Evolutionary conservation across 1,284 basidiomycete genomes (phyloP).

Genomic region (Ganoderma lucidum): DNA sequence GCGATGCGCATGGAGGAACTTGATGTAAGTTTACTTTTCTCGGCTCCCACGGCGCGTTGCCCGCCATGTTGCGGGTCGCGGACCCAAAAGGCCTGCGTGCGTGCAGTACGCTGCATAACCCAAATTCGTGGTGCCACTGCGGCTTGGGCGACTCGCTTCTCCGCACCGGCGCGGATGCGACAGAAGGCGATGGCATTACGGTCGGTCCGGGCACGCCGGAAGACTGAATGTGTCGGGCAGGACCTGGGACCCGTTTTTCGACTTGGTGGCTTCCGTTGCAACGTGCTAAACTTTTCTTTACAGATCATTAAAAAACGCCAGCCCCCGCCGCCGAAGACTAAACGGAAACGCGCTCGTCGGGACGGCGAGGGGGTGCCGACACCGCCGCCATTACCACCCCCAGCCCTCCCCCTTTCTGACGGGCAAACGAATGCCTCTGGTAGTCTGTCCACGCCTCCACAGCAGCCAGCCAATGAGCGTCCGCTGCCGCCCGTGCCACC

Average conservation of each 20-base stretch:
- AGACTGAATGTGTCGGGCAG: not conserved
- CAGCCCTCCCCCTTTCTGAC: slow-evolving; percentile 15
- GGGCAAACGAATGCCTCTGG: slow-evolving; percentile 5
- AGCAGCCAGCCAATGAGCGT: not conserved
- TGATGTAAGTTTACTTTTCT: slow-evolving; percentile 65
- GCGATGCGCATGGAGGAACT: slow-evolving; percentile 96
- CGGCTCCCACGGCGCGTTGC: not conserved
- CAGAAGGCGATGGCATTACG: not conserved
- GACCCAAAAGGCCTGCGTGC: not conserved
- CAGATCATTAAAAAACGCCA: slow-evolving; percentile 83
- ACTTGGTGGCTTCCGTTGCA: not conserved
- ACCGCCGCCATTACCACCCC: slow-evolving; percentile 17
- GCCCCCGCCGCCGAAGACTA: slow-evolving; percentile 50
- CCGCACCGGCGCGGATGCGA: not conserved
- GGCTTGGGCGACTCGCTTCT: not conserved
- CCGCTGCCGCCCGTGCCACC: slow-evolving; percentile 12
- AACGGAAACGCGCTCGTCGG: slow-evolving; percentile 44
- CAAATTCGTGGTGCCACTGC: not conserved
- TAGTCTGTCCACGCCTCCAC: slow-evolving; percentile 1
- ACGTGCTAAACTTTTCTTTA: slow-evolving; percentile 2
- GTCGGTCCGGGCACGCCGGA: not conserved
- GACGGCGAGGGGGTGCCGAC: slow-evolving; percentile 20
- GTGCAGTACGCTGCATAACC: not conserved
- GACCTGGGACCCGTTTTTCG: not conserved
- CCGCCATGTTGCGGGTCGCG: not conserved